Conservation (phyloP, 805 yeast genomes). For the Candida hungchunana region DNA sequence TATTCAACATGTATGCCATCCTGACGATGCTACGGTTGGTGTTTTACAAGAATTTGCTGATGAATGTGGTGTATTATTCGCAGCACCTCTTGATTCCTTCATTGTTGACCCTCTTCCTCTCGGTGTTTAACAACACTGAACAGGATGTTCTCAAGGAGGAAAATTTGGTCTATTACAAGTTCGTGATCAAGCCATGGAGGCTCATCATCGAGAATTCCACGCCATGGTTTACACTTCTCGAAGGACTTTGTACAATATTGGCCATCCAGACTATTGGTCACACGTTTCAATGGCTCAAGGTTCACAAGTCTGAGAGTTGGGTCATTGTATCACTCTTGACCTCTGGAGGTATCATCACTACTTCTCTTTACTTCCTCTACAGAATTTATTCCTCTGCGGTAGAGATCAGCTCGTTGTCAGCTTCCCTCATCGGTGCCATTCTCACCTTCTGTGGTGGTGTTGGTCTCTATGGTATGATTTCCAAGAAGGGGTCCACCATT, state of each 20-base stretch:
- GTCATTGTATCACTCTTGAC: conserved; percentile 66
- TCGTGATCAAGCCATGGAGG: conserved; percentile 64
- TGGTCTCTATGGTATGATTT: conserved; percentile 78
- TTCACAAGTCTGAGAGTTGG: conserved; percentile 65
- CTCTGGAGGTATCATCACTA: conserved; percentile 72
- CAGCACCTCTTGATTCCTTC: conserved; percentile 86
- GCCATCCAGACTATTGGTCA: conserved; percentile 93
- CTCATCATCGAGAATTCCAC: conserved; percentile 72
- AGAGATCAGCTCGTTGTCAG: conserved; percentile 57
- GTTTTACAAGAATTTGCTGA: conserved; percentile 28
- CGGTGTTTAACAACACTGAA: conserved; percentile 42
- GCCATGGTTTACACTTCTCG: conserved; percentile 81
- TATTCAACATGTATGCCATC: conserved; percentile 64
- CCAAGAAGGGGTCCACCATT: conserved; percentile 82
- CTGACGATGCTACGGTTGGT: conserved; percentile 69
- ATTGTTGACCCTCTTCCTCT: conserved; percentile 62
- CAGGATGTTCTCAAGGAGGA: conserved; percentile 20
- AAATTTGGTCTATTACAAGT: conserved; percentile 27
- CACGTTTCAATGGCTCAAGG: conserved; percentile 64
- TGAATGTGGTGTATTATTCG: conserved; percentile 56
- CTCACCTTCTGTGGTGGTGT: conserved; percentile 70
- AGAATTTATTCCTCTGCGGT: conserved; percentile 78
- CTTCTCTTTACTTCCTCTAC: conserved; percentile 72
- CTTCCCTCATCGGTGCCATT: conserved; percentile 82
- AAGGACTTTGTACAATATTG: conserved; percentile 88